Evolutionary conservation across 176 grass and related monocot genomes (phyloP).

Genomic region (Aegilops umbellulata): DNA sequence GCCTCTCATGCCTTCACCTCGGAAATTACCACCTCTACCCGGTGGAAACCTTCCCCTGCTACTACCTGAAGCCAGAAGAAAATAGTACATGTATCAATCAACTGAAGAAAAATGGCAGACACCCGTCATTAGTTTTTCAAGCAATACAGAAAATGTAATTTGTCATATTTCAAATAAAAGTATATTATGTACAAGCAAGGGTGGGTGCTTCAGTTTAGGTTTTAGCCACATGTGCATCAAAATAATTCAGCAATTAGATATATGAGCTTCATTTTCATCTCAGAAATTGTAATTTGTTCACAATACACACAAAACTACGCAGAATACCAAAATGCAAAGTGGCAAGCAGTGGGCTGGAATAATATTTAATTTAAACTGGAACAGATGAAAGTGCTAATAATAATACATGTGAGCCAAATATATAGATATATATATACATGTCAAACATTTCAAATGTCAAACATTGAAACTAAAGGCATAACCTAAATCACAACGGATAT

Average conservation of each 20-base stretch:
- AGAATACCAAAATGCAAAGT: background rate
- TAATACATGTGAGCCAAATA: background rate
- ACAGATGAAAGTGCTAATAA: background rate
- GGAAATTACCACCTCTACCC: slow-evolving; percentile 67
- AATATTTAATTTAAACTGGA: background rate
- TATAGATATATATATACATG: too few relatives aligned
- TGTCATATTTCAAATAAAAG: background rate
- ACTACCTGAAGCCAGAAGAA: slow-evolving; percentile 43
- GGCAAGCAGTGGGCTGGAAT: background rate
- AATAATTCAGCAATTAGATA: background rate
- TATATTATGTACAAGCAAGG: background rate
- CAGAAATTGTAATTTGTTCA: background rate
- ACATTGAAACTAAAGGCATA: background rate
- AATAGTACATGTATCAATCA: slow-evolving; percentile 14
- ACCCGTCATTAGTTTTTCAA: background rate
- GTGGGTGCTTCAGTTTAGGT: background rate
- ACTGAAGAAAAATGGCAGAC: background rate
- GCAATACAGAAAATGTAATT: background rate
- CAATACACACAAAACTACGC: background rate
- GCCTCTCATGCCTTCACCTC: slow-evolving; percentile 65
- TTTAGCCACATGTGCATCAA: background rate
- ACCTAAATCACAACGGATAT: background rate
- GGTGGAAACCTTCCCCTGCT: slow-evolving; percentile 63
- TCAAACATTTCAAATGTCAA: background rate
- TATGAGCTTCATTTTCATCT: background rate